Conservation (phyloP, 805 yeast genomes). For the Metschnikowia cubensis region DNA sequence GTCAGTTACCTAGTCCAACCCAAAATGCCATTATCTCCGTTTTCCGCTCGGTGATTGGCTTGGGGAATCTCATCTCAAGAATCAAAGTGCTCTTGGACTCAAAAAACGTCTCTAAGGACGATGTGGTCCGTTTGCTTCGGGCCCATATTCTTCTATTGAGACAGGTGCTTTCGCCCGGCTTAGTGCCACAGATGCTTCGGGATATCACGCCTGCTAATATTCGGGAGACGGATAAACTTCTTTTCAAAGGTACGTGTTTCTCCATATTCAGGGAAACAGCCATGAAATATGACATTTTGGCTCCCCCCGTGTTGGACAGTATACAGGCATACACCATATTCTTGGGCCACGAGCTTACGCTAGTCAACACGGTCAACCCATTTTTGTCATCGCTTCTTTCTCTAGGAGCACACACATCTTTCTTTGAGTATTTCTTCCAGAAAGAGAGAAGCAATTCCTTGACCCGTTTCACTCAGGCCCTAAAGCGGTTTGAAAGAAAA, state of each 20-base stretch:
- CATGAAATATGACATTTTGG: constrained; percentile 8
- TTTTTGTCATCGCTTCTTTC: constrained; percentile 23
- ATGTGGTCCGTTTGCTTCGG: constrained; percentile 3
- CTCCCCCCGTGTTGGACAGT: constrained; percentile 13
- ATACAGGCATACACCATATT: constrained; percentile 21
- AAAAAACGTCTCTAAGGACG: constrained; percentile 12
- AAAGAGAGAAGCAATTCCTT: not conserved
- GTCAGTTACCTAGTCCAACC: constrained; percentile 15
- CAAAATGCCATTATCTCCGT: constrained; percentile 9
- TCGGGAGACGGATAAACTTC: constrained; percentile 35
- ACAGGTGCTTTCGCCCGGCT: constrained; percentile 15
- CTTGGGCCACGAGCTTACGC: constrained; percentile 19
- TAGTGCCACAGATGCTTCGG: constrained; percentile 11
- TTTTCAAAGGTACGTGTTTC: constrained; percentile 32
- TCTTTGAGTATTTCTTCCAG: constrained; percentile 24
- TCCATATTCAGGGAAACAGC: constrained; percentile 24
- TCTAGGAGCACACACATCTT: constrained; percentile 18
- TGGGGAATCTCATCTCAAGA: constrained; percentile 27
- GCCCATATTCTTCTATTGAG: constrained; percentile 14
- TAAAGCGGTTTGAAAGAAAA: constrained; percentile 28
- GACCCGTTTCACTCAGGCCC: constrained; percentile 3
- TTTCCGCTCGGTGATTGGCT: constrained; percentile 26
- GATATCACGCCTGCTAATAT: constrained; percentile 10
- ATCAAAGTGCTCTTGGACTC: constrained; percentile 8
- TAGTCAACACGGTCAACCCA: constrained; percentile 11